Base-by-base conservation (phyloP, 495 filamentous ascomycete species). In the Aspergillus baeticus region DNA sequence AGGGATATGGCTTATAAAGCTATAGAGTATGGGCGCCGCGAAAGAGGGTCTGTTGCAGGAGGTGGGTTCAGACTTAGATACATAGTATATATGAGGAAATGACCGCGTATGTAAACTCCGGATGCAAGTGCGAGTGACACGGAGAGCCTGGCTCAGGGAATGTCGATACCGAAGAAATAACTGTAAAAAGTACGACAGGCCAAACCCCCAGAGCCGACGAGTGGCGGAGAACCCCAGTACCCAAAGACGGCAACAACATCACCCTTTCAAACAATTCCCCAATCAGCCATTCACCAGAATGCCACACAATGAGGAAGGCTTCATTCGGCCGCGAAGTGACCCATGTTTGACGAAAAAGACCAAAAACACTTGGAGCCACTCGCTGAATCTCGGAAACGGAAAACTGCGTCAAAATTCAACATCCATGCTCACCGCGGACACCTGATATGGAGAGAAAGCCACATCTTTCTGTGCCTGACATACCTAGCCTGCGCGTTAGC, bases 51-150 rank as follows among this genome's bases (percentile, higher is more conserved):
- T 51, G 48, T 49, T 50, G 54, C 37, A 50, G 23, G 35, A 55
- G 54, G 51, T 57, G 49, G 45, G 57, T 54, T 56, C 23, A 39
- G 57, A 29, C 26, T 29, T 29, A 29, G 26, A 57, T 58, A 51
- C 63, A 60, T 60, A 51, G 33, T 51, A 59, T 46, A 46, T 58
- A 54, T 51, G 62, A 56, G 55, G 50, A 51, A 51, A 57, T 36
- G 48, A 51, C 58, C 39, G 44, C 55, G 29, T 62, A 50, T 59
- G 56, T 46, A 58, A 50, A 39, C 49, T 31, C 46, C 35, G 59
- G 18, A 11, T 49, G 60, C 50, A 42, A 52, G 49, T 37, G 26
- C 45, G 47, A 50, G 52, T 51, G 55, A 51, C 57, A 46, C 38
- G 48, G 45, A 43, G 18, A 51, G 45, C 57, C 39, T 21, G 37